Evolutionary conservation across 1,284 basidiomycete genomes (phyloP), one percentile per base, ranked within the genome.

Genomic region (Sporisorium exsertum): DNA sequence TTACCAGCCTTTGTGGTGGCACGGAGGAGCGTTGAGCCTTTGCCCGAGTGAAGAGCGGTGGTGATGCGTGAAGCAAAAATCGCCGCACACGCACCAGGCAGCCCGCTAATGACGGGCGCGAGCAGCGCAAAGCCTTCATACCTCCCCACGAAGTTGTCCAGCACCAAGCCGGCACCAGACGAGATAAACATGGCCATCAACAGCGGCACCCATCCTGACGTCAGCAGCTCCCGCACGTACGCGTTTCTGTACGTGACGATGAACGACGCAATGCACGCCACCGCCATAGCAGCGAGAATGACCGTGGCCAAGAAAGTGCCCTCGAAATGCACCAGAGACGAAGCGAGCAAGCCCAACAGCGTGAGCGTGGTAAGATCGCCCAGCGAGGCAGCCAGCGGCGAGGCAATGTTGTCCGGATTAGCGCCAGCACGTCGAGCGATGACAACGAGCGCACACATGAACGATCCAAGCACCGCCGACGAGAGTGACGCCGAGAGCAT

Each of bases 391-490:
- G 96, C 96, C 6, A 98, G 88, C 0, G 96, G 94, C 0, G 95
- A 94, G 3, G 95, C 93, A 74, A 98, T 96, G 85, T 98, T 98
- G 84, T 97, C 95, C 60, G 95, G 96, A 86, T 99, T 92, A 45
- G 92, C 89, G 3, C 91, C 90, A 59, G 89, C 90, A 79, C 88
- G 89, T 52, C 94, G 88, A 83, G 94, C 94, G 2, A 93, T 71
- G 22, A 98, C 89, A 43, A 98, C 90, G 24, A 97, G 89, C 8
- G 88, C 87, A 81, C 92, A 94, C 94, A 98, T 97, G 86, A 98
- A 97, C 1, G 92, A 92, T 2, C 96, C 96, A 1, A 98, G 89
- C 3, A 95, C 83, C 2, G 93, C 87, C 63, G 92, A 91, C 16
- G 92, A 93, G 24, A 94, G 83, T 53, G 92, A 92, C 0, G 95